Conservation (phyloP, 2,329 filamentous ascomycete species). For the Thielaviopsis populi region DNA sequence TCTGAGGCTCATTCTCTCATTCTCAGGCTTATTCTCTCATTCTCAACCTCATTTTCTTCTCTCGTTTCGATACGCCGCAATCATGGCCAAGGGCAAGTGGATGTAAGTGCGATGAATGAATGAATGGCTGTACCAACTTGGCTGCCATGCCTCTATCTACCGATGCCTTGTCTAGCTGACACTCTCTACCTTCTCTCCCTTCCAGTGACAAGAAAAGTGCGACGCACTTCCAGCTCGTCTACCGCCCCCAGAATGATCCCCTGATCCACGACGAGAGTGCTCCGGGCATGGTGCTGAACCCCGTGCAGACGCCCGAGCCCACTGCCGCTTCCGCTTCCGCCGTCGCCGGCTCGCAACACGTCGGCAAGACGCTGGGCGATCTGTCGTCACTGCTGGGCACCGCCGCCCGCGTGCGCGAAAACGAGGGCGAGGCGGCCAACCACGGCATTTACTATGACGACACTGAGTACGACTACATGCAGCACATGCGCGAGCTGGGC, state of each 20-base stretch:
- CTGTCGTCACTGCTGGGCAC: constrained; percentile 60
- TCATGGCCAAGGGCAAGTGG: constrained; percentile 64
- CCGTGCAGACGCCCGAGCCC: constrained; percentile 29
- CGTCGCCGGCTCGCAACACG: neutral
- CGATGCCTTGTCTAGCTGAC: neutral
- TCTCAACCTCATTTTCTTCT: neutral
- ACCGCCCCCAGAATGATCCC: constrained; percentile 93
- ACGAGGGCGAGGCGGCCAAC: constrained; percentile 91
- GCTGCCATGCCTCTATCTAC: neutral
- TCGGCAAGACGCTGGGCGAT: constrained; percentile 52
- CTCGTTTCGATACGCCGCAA: constrained; percentile 23
- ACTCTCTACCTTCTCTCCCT: no score
- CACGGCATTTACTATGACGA: constrained; percentile 93
- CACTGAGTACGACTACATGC: constrained; percentile 97
- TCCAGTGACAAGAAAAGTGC: constrained; percentile 74
- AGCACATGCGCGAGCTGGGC: constrained; percentile 85
- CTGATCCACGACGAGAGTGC: constrained; percentile 84
- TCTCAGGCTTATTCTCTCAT: no score
- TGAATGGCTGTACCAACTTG: no score
- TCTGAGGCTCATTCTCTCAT: no score
- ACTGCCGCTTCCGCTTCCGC: constrained; percentile 33
- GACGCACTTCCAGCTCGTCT: constrained; percentile 84
- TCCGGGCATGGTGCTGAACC: constrained; percentile 81
- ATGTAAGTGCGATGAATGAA: constrained; percentile 29
- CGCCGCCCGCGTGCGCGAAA: constrained; percentile 55